A percentile compares a stretch with the other conserved stretches of the same genome.
phyloP scores from a whole-genome alignment of 495 filamentous ascomycete genomes.

The Xylaria castorea region DNA sequence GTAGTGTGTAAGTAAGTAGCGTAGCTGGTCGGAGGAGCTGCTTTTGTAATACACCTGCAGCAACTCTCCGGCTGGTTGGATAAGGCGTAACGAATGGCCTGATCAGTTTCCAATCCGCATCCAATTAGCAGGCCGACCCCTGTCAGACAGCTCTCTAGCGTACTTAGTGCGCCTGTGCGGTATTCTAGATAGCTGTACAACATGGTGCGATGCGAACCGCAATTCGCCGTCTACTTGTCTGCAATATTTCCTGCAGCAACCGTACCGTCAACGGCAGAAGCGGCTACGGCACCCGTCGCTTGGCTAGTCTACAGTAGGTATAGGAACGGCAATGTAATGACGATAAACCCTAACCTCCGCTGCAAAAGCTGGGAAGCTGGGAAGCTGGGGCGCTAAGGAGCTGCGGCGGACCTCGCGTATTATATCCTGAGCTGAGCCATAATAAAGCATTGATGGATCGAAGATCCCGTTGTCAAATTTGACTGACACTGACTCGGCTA shows the following conservation, averaged over 20 bases:
- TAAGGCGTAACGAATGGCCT: slow-evolving; percentile 8
- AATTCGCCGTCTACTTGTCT: slow-evolving; percentile 12
- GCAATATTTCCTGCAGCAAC: slow-evolving; percentile 18
- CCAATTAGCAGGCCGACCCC: slow-evolving; percentile 15
- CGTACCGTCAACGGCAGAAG: slow-evolving; percentile 6
- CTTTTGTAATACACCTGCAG: slow-evolving; percentile 8
- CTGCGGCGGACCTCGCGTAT: slow-evolving; percentile 17
- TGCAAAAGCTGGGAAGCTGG: no score
- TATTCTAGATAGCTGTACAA: neutral
- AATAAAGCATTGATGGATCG: neutral
- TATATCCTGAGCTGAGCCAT: slow-evolving; percentile 10
- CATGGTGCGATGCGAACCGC: slow-evolving; percentile 4
- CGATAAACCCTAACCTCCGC: slow-evolving; percentile 5
- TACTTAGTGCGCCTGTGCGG: neutral
- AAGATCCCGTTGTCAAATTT: slow-evolving; percentile 6
- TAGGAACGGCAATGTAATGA: neutral
- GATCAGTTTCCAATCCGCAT: slow-evolving; percentile 14
- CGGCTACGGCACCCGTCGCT: neutral
- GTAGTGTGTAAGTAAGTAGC: no score
- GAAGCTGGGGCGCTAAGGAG: neutral
- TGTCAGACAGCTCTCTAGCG: slow-evolving; percentile 3
- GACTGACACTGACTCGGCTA: slow-evolving; percentile 14
- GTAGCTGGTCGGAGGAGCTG: slow-evolving; percentile 13
- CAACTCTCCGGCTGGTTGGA: slow-evolving; percentile 1
- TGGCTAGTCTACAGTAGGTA: neutral